phyloP scores from a whole-genome alignment of 2,329 filamentous ascomycete genomes.

The Trichoderma asperellum region DNA sequence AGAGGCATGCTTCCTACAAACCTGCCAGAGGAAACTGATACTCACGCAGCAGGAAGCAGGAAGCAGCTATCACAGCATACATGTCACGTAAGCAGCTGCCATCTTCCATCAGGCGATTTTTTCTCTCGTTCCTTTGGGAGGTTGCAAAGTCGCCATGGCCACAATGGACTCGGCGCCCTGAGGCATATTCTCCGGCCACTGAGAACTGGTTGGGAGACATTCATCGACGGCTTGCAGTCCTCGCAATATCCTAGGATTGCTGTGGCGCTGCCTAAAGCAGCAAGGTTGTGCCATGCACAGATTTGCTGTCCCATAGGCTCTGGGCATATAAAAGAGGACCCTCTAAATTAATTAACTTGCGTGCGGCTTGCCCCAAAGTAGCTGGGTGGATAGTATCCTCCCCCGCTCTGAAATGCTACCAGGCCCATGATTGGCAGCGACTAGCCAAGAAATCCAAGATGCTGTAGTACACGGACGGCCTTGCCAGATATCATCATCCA shows the following conservation, averaged over 20 bases:
- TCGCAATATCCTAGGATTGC: neutral
- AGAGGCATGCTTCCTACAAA: neutral
- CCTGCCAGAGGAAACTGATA: neutral
- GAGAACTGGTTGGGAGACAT: neutral
- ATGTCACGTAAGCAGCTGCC: neutral
- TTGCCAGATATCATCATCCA: neutral
- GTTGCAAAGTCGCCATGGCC: neutral
- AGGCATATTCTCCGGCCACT: conserved; percentile 3
- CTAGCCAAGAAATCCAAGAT: neutral
- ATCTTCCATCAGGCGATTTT: neutral
- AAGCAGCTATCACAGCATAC: neutral
- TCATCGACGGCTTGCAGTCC: conserved; percentile 2
- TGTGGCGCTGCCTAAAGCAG: conserved; percentile 22
- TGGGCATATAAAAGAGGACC: conserved; percentile 6
- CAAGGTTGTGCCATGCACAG: neutral
- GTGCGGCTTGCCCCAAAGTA: conserved; percentile 25
- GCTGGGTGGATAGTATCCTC: conserved; percentile 6
- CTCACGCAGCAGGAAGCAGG: neutral
- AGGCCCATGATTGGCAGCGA: conserved; percentile 18
- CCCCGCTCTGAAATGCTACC: conserved; percentile 1
- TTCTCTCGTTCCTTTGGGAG: neutral
- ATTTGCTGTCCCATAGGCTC: neutral
- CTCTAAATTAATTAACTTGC: conserved; percentile 23
- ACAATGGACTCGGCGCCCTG: neutral
- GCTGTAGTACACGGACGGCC: neutral